These are phyloP conservation scores for Colletotrichum neosansevieriae DNA, from an alignment of 2,329 filamentous ascomycete species.

Conservation along the genomic window DNA sequence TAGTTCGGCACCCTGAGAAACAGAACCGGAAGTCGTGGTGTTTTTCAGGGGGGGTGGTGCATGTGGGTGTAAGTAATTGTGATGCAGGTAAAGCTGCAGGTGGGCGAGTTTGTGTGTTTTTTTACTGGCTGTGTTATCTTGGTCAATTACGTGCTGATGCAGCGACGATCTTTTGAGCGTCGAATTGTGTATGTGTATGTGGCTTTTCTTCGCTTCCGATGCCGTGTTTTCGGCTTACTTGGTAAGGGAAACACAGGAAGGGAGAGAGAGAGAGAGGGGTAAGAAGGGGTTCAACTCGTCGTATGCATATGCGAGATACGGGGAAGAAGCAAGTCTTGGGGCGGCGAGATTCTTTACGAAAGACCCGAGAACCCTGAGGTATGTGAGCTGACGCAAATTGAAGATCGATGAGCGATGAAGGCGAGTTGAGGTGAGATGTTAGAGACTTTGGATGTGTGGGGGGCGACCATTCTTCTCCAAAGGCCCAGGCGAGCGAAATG, in stretches of 20 bases:
- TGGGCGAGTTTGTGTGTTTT: background rate
- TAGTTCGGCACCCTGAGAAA: too few relatives aligned
- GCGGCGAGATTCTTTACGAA: background rate
- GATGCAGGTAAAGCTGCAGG: too few relatives aligned
- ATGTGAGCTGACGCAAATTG: constrained; percentile 30
- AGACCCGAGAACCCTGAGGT: background rate
- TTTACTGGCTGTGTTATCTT: background rate
- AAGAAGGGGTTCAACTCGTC: background rate
- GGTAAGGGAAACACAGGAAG: background rate
- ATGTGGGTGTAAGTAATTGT: too few relatives aligned
- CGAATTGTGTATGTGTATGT: background rate
- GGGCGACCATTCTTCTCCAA: too few relatives aligned
- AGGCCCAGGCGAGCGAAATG: too few relatives aligned
- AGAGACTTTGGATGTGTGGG: too few relatives aligned
- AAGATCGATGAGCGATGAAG: background rate
- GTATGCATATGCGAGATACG: constrained; percentile 2
- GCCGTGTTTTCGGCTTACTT: background rate
- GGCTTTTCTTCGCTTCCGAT: background rate
- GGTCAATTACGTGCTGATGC: constrained; percentile 6
- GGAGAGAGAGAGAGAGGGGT: background rate
- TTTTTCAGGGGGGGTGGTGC: too few relatives aligned
- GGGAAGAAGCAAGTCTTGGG: background rate
- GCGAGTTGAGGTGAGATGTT: background rate
- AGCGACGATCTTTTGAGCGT: constrained; percentile 9
- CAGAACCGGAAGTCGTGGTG: too few relatives aligned